Percentiles rank a stretch among this genome's conserved stretches.
Evolutionary conservation across 257 asterid genomes (phyloP).

Genomic region (Fraxinus pennsylvanica): DNA sequence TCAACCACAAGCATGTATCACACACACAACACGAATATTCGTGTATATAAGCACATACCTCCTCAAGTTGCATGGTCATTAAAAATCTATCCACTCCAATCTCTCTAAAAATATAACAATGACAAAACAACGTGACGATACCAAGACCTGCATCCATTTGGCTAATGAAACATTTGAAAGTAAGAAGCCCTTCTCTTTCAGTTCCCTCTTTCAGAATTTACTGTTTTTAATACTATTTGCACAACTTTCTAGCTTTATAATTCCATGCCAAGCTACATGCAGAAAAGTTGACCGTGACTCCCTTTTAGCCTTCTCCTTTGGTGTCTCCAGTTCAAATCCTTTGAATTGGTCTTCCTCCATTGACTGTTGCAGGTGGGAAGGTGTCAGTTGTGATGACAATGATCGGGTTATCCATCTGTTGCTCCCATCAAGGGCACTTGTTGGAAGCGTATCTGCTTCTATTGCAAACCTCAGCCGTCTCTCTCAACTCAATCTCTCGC

Average conservation of each 20-base stretch:
- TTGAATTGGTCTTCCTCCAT: conserved; percentile 54
- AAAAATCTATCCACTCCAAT: too few species aligned
- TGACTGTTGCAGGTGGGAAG: conserved; percentile 91
- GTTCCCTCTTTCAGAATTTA: too few species aligned
- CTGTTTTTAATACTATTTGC: too few species aligned
- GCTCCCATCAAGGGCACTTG: conserved; percentile 28
- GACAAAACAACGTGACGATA: too few species aligned
- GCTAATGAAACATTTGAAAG: too few species aligned
- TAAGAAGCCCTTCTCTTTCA: too few species aligned
- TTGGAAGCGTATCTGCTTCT: conserved; percentile 29
- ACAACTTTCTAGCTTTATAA: not conserved
- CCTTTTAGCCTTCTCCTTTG: conserved; percentile 44
- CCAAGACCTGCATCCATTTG: too few species aligned
- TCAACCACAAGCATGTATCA: too few species aligned
- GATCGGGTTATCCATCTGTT: conserved; percentile 53
- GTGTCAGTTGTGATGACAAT: conserved; percentile 58
- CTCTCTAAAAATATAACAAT: too few species aligned
- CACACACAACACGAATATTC: too few species aligned
- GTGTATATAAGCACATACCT: too few species aligned
- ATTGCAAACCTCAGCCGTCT: conserved; percentile 27
- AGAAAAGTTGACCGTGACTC: conserved; percentile 47
- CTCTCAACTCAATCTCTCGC: conserved; percentile 29
- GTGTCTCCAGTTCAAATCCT: conserved; percentile 42
- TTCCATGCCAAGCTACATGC: conserved; percentile 54
- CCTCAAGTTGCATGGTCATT: too few species aligned